These are phyloP conservation scores for Chlamydomonas sp. DNA, from an alignment of 139 green algal genomes.

Conservation along the genomic window DNA sequence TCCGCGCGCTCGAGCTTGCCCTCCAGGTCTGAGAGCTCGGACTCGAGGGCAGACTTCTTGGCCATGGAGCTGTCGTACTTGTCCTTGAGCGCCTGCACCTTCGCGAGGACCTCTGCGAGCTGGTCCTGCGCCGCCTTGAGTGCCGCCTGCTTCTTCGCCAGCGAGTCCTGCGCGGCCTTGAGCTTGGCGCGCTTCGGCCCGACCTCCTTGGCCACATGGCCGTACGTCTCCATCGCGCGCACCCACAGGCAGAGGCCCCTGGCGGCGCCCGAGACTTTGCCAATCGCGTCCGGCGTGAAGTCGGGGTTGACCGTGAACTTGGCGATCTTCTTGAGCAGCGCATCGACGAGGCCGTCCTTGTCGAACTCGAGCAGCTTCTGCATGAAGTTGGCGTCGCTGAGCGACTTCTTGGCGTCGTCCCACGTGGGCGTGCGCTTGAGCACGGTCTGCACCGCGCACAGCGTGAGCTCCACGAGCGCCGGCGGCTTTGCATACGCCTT, in stretches of 20 bases:
- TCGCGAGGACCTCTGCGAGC: slow-evolving; percentile 65
- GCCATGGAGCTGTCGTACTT: slow-evolving; percentile 67
- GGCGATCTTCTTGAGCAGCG: slow-evolving; percentile 72
- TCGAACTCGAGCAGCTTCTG: slow-evolving; percentile 67
- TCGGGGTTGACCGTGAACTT: slow-evolving; percentile 53
- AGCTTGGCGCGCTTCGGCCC: slow-evolving; percentile 76
- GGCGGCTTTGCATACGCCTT: slow-evolving; percentile 84
- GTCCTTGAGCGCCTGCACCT: slow-evolving; percentile 70
- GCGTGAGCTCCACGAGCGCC: slow-evolving; percentile 69
- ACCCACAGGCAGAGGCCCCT: slow-evolving; percentile 78
- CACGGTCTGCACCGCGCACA: slow-evolving; percentile 57
- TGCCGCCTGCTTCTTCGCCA: slow-evolving; percentile 56
- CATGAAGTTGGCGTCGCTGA: slow-evolving; percentile 74
- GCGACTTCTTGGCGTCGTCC: slow-evolving; percentile 73
- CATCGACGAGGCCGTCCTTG: slow-evolving; percentile 73
- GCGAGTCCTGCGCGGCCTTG: slow-evolving; percentile 60
- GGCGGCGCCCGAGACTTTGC: slow-evolving; percentile 43
- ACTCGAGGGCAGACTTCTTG: slow-evolving; percentile 65
- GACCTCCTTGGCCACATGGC: slow-evolving; percentile 72
- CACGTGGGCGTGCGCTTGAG: slow-evolving; percentile 67
- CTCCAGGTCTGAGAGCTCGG: slow-evolving; percentile 67
- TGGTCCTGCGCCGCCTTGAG: slow-evolving; percentile 53
- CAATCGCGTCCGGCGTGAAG: slow-evolving; percentile 12
- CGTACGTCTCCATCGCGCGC: slow-evolving; percentile 76
- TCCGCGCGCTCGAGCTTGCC: slow-evolving; percentile 71